Base-by-base conservation (phyloP, 2,329 filamentous ascomycete genomes). In the Neofusicoccum parvum region DNA sequence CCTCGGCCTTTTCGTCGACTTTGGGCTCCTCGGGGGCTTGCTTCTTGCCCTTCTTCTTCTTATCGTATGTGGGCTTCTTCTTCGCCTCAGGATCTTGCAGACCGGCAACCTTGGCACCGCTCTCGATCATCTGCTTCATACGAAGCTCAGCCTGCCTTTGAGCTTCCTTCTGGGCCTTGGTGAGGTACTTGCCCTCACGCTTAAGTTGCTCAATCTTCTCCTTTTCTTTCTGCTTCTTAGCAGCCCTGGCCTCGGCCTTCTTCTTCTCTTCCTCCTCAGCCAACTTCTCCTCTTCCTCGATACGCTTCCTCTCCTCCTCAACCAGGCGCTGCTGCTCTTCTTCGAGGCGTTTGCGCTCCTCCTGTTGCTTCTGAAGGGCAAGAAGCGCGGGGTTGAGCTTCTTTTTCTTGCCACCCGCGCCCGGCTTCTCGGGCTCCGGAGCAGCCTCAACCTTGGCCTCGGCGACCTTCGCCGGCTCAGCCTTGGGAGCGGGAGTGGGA, bases 141-240 rank as follows among this genome's bases (percentile, higher is more conserved):
- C 93, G 92, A 72, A 88, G 83, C 79, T 94, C 90, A 71, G 92
- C 90, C 72, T 88, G 86, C 27, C 89, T 88, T 80, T 92, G 92
- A 74, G 92, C 90, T 72, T 94, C 91, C 74, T 89, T 91, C 76
- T 96, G 91, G 14, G 92, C 91, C 80, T 94, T 94, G 70, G 92
- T 94, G 73, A 94, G 81, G 79, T 90, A 94, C 74, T 92, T 94
- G 76, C 92, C 92, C 76, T 93, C 91, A 77, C 91, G 92, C 86
- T 94, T 95, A 65, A 92, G 86, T 80, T 94, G 90, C 75, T 95
- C 92, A 67, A 94, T 89, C 79, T 87, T 92, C 77, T 94, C 90
- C 82, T 91, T 94, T 73, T 96, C 92, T 75, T 87, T 92, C 73
- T 92, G 91, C 83, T 94, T 95, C 84, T 91, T 94, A 49, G 88